phyloP scores from a whole-genome alignment of 2,329 filamentous ascomycete genomes.

The Ophiostoma quercus region DNA sequence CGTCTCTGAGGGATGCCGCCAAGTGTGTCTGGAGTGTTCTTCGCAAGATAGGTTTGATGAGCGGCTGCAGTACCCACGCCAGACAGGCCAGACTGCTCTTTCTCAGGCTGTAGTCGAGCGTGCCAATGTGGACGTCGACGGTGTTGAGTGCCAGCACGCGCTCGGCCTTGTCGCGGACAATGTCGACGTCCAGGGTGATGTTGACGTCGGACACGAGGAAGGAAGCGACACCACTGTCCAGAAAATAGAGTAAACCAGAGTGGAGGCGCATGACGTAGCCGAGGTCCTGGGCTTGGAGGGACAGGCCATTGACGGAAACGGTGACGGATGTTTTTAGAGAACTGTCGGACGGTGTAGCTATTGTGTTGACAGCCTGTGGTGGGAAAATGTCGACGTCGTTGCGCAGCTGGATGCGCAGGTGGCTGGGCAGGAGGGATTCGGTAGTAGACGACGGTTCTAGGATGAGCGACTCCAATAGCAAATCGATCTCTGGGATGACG shows the following conservation, averaged over 20 bases:
- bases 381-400: constrained; percentile 76
- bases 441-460: constrained; percentile 79
- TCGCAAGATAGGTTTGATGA: constrained; percentile 68
- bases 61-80: constrained; percentile 76
- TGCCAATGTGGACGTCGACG: constrained; percentile 74
- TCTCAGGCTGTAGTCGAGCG: constrained; percentile 69
- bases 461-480: constrained; percentile 84
- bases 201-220: constrained; percentile 88
- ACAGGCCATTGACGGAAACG: constrained; percentile 75
- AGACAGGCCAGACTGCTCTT: constrained; percentile 72
- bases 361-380: constrained; percentile 45
- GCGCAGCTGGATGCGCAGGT: constrained; percentile 72
- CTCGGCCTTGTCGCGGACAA: constrained; percentile 71
- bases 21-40: constrained; percentile 70
- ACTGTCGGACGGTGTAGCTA: background rate
- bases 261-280: constrained; percentile 86
- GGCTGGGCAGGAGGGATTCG: constrained; percentile 87
- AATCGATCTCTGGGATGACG: constrained; percentile 73
- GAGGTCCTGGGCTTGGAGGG: constrained; percentile 76
- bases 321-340: constrained; percentile 69
- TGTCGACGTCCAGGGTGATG: constrained; percentile 76
- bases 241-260: constrained; percentile 65
- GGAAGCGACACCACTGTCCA: constrained; percentile 78
- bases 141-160: constrained; percentile 71
- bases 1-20: constrained; percentile 62